phyloP scores from a whole-genome alignment of 1,284 basidiomycete species.

The Inonotus obliquus region DNA sequence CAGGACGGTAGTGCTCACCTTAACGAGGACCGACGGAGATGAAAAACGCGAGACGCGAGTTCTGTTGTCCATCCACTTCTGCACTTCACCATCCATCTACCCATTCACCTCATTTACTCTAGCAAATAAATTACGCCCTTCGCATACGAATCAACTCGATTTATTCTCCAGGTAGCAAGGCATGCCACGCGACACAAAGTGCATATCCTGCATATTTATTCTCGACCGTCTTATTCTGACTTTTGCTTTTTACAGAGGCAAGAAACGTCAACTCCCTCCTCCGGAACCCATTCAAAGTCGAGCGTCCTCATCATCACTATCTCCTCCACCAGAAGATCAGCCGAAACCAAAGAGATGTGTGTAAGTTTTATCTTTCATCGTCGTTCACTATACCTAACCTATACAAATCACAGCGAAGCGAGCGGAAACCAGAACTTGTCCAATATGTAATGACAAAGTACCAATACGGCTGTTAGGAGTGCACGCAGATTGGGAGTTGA shows the following conservation, averaged over 20 bases:
- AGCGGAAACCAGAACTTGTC: conserved; percentile 68
- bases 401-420: conserved; percentile 48
- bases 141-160: conserved; percentile 2
- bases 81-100: conserved; percentile 13
- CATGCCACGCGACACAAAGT: conserved; percentile 10
- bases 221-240: background rate
- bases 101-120: background rate
- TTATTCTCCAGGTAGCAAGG: background rate
- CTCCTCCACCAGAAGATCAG: conserved; percentile 26
- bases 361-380: conserved; percentile 4
- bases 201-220: background rate
- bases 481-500: conserved; percentile 59
- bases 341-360: conserved; percentile 17
- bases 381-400: conserved; percentile 7
- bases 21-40: no score
- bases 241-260: conserved; percentile 21
- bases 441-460: conserved; percentile 64
- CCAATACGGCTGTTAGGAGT: conserved; percentile 60
- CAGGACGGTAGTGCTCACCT: no score
- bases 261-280: conserved; percentile 22
- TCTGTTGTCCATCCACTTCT: background rate
- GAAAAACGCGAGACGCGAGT: background rate
- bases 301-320: conserved; percentile 24
- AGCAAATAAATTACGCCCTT: background rate
- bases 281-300: conserved; percentile 11